Evolutionary conservation across 495 filamentous ascomycete genomes (phyloP).

Genomic region (Physcia stellaris): DNA sequence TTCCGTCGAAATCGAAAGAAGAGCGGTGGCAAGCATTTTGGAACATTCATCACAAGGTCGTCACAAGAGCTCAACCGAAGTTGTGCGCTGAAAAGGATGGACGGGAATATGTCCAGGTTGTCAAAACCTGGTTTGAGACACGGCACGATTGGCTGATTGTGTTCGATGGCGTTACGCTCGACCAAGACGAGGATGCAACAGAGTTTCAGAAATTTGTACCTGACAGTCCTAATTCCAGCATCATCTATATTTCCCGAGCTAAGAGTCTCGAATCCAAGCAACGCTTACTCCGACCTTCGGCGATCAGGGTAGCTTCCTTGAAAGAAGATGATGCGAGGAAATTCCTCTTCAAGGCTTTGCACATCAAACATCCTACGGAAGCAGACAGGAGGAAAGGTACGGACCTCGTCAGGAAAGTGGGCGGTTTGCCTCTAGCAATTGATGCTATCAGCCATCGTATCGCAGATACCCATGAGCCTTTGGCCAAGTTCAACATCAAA

Average conservation of each 20-base stretch:
- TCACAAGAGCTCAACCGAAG: slow-evolving; percentile 31
- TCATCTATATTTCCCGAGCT: slow-evolving; percentile 69
- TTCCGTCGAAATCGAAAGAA: slow-evolving; percentile 50
- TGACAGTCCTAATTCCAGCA: slow-evolving; percentile 48
- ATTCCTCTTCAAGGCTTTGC: slow-evolving; percentile 41
- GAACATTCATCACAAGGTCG: slow-evolving; percentile 50
- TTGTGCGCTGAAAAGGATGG: slow-evolving; percentile 5
- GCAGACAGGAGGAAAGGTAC: slow-evolving; percentile 46
- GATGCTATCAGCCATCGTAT: slow-evolving; percentile 65
- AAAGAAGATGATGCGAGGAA: slow-evolving; percentile 44
- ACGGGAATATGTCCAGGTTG: slow-evolving; percentile 38
- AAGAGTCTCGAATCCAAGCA: slow-evolving; percentile 51
- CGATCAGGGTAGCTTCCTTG: slow-evolving; percentile 48
- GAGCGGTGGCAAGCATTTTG: slow-evolving; percentile 57
- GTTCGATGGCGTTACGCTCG: slow-evolving; percentile 61
- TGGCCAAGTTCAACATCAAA: slow-evolving; percentile 51
- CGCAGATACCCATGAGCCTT: slow-evolving; percentile 53
- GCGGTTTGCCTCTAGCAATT: slow-evolving; percentile 62
- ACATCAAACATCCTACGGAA: slow-evolving; percentile 33
- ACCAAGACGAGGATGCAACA: slow-evolving; percentile 40
- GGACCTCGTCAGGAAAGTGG: slow-evolving; percentile 56
- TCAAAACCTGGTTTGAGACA: slow-evolving; percentile 55
- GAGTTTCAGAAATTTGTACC: slow-evolving; percentile 54
- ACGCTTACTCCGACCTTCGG: slow-evolving; percentile 59
- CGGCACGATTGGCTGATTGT: slow-evolving; percentile 64